These are phyloP conservation scores for Tetrahymena malaccensis DNA, from an alignment of 73 alveolate species.

Conservation along the genomic window DNA sequence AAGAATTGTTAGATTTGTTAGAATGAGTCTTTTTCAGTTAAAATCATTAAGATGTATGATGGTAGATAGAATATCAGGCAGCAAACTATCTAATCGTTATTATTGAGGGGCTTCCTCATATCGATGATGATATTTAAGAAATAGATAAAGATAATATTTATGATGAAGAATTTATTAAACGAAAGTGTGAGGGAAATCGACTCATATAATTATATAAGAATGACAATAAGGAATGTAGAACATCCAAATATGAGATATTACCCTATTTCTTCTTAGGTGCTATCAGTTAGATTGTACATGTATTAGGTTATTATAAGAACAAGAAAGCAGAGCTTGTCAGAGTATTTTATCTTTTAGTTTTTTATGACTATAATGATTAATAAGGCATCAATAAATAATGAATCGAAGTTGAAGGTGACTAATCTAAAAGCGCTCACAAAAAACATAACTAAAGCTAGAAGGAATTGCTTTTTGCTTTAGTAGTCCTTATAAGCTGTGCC, in stretches of 20 bases:
- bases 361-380: not conserved
- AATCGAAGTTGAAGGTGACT: not conserved
- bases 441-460: not conserved
- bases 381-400: not conserved
- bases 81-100: not conserved
- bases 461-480: not conserved
- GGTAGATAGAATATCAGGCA: not conserved
- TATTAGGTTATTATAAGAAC: not conserved
- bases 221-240: not conserved
- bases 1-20: not conserved
- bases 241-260: not conserved
- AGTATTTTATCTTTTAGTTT: not conserved
- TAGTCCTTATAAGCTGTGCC: not conserved
- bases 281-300: not conserved
- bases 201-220: not conserved
- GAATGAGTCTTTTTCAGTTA: not conserved
- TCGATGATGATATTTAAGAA: not conserved
- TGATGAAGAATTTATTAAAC: not conserved
- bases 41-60: not conserved
- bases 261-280: not conserved
- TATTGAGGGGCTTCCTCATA: not conserved
- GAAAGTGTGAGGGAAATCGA: not conserved
- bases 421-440: not conserved
- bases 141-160: not conserved
- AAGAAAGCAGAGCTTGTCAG: not conserved